Evolutionary conservation across 1,284 basidiomycete species (phyloP).

Genomic region (Pyrrhoderma lamaoense): DNA sequence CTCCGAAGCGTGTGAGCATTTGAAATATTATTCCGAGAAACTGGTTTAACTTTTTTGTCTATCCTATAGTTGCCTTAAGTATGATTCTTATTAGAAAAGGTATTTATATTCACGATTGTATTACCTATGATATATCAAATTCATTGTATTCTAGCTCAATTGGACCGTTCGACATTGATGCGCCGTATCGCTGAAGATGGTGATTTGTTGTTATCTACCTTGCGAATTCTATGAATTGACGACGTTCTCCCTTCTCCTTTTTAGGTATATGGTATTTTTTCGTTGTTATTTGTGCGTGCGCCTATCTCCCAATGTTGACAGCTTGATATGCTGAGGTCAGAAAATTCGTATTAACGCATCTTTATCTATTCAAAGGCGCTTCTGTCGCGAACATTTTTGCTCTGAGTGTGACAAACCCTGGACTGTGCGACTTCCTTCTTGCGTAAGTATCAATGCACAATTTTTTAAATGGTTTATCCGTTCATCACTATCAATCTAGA

Average conservation of each 20-base stretch:
- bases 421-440: background rate
- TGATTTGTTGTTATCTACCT: background rate
- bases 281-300: background rate
- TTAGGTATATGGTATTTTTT: background rate
- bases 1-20: constrained; percentile 4
- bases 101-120: background rate
- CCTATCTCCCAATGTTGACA: background rate
- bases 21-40: background rate
- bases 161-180: constrained; percentile 1
- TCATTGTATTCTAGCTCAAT: background rate
- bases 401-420: background rate
- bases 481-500: background rate
- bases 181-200: constrained; percentile 3
- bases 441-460: background rate
- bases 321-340: no score
- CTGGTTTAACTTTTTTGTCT: background rate
- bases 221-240: background rate
- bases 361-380: background rate
- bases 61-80: background rate
- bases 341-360: background rate
- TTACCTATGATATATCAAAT: background rate
- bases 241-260: background rate
- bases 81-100: constrained; percentile 4
- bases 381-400: constrained; percentile 4
- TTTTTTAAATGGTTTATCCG: background rate